phyloP scores from a whole-genome alignment of 2,329 filamentous ascomycete genomes.

The Fusarium euwallaceae region DNA sequence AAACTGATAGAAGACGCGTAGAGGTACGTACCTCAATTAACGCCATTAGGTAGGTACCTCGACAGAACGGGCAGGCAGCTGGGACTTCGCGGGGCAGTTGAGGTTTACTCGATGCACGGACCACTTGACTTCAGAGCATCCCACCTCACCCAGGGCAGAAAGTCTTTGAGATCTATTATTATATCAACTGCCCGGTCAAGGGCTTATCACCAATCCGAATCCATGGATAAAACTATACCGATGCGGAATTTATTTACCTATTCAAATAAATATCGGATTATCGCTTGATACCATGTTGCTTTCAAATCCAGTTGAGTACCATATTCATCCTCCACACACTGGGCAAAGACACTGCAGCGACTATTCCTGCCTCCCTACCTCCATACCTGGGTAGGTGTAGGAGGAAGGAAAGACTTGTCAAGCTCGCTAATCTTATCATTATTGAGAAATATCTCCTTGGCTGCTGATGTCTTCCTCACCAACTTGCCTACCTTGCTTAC shows the following conservation, averaged over 20 bases:
- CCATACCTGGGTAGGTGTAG: background rate
- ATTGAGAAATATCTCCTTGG: background rate
- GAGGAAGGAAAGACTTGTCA: background rate
- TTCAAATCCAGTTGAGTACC: background rate
- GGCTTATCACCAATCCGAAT: background rate
- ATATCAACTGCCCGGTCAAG: background rate
- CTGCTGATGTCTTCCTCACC: background rate
- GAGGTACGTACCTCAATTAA: slow-evolving; percentile 26
- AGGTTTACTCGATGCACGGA: background rate
- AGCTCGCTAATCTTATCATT: background rate
- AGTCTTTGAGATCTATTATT: too few species aligned
- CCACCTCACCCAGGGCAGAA: too few species aligned
- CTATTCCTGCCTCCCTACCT: background rate
- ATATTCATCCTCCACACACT: background rate
- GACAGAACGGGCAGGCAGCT: background rate
- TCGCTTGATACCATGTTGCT: background rate
- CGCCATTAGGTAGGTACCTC: background rate
- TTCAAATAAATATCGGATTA: background rate
- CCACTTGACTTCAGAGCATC: background rate
- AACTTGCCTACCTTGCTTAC: background rate
- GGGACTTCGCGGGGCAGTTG: background rate
- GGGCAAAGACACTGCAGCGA: background rate
- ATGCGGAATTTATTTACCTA: background rate
- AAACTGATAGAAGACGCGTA: slow-evolving; percentile 25
- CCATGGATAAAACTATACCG: background rate